phyloP scores from a whole-genome alignment of 2,329 filamentous ascomycete genomes.

The Dryadomyces sulphureus region DNA sequence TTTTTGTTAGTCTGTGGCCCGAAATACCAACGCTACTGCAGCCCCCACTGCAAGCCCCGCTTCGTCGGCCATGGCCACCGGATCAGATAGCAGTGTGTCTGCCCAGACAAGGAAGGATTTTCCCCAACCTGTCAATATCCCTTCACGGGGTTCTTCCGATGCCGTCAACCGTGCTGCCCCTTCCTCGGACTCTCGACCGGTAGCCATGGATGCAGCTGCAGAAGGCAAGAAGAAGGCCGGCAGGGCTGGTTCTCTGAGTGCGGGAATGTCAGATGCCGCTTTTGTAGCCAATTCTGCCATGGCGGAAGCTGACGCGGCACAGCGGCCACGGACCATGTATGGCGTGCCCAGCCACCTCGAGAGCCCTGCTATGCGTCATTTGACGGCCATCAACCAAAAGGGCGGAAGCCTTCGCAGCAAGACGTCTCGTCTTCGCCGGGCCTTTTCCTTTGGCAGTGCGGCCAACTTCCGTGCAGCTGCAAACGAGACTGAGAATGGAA shows the following conservation, averaged over 20 bases:
- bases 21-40: slow-evolving; percentile 32
- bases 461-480: slow-evolving; percentile 69
- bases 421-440: slow-evolving; percentile 69
- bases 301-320: slow-evolving; percentile 14
- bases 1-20: slow-evolving; percentile 40
- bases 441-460: slow-evolving; percentile 93
- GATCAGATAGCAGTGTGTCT: slow-evolving; percentile 24
- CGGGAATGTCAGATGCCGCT: too few relatives aligned
- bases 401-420: slow-evolving; percentile 69
- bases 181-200: slow-evolving; percentile 60
- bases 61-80: slow-evolving; percentile 19
- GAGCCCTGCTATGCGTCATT: slow-evolving; percentile 68
- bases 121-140: slow-evolving; percentile 40
- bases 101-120: slow-evolving; percentile 34
- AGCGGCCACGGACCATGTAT: slow-evolving; percentile 10
- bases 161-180: slow-evolving; percentile 48
- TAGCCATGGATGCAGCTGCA: slow-evolving; percentile 43
- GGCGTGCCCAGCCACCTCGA: slow-evolving; percentile 21
- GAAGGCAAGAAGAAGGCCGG: slow-evolving; percentile 9
- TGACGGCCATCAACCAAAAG: slow-evolving; percentile 77
- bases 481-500: slow-evolving; percentile 28
- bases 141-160: slow-evolving; percentile 48
- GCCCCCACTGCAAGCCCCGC: slow-evolving; percentile 38
- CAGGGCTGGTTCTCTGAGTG: background rate
- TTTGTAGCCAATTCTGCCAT: too few relatives aligned